phyloP scores from a whole-genome alignment of 495 filamentous ascomycete species.

The Tuber umbilicatum region DNA sequence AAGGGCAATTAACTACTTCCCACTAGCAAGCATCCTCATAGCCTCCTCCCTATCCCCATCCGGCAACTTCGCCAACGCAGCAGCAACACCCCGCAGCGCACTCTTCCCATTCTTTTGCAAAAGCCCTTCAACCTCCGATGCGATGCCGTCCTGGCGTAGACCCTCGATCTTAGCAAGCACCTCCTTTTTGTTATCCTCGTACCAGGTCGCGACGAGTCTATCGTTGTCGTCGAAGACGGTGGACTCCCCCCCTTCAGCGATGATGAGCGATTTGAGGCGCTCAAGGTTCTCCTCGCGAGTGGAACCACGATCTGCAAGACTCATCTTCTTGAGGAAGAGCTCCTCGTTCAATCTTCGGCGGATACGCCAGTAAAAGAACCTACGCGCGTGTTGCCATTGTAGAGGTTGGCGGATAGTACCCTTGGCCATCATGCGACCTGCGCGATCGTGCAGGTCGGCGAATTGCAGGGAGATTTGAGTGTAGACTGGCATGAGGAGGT shows the following conservation, averaged over 20 bases:
- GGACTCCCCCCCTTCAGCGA: conserved; percentile 30
- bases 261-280: conserved; percentile 38
- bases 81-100: conserved; percentile 79
- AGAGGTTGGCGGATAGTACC: conserved; percentile 77
- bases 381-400: conserved; percentile 79
- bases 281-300: conserved; percentile 44
- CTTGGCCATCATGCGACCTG: conserved; percentile 97
- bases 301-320: conserved; percentile 49
- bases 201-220: conserved; percentile 83
- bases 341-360: conserved; percentile 95
- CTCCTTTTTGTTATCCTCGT: conserved; percentile 85
- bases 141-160: conserved; percentile 68
- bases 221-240: conserved; percentile 64
- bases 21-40: conserved; percentile 59
- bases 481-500: conserved; percentile 84
- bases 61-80: conserved; percentile 76
- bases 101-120: conserved; percentile 67
- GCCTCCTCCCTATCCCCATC: conserved; percentile 81
- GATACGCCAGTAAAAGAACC: conserved; percentile 99
- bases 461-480: conserved; percentile 89
- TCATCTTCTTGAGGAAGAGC: conserved; percentile 83
- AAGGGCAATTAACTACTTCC: conserved; percentile 8
- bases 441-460: conserved; percentile 93
- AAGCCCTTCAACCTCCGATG: conserved; percentile 69
- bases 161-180: conserved; percentile 72